Conservation (phyloP, 192 early-diverging fungal genomes). For the Entomortierella beljakovae region DNA sequence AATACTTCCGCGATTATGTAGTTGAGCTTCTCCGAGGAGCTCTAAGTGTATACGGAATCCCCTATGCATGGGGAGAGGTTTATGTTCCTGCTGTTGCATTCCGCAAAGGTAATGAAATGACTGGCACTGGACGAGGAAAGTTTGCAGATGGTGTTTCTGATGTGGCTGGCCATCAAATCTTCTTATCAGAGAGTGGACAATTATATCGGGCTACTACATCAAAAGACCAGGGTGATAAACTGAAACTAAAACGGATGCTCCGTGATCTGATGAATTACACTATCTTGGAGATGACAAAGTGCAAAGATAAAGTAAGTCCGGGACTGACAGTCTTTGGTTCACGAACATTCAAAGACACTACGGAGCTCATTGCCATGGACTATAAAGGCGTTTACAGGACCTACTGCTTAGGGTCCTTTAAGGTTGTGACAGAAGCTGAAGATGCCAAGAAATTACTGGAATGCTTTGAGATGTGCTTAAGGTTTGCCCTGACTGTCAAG, state of each 20-base stretch:
- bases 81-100: conserved; percentile 32
- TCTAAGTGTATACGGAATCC: conserved; percentile 8
- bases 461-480: conserved; percentile 36
- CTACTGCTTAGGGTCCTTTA: conserved; percentile 30
- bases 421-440: not conserved
- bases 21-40: conserved; percentile 34
- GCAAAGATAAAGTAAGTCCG: conserved; percentile 16
- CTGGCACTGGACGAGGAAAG: conserved; percentile 23
- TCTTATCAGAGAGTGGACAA: conserved; percentile 24
- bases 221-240: conserved; percentile 31
- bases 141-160: conserved; percentile 32
- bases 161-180: conserved; percentile 20
- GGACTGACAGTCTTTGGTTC: conserved; percentile 23
- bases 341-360: conserved; percentile 30
- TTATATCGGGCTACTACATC: conserved; percentile 12
- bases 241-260: conserved; percentile 34
- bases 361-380: conserved; percentile 31
- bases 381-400: conserved; percentile 29
- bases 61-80: conserved; percentile 20
- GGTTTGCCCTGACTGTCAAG: conserved; percentile 20
- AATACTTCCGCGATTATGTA: conserved; percentile 27
- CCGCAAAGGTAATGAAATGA: conserved; percentile 11
- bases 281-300: conserved; percentile 24
- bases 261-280: conserved; percentile 29
- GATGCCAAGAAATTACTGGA: conserved; percentile 21